Evolutionary conservation across 164 flowering plant species (phyloP), one percentile per base, ranked within the genome.

Genomic region (Chloranthus sessilifolius): DNA sequence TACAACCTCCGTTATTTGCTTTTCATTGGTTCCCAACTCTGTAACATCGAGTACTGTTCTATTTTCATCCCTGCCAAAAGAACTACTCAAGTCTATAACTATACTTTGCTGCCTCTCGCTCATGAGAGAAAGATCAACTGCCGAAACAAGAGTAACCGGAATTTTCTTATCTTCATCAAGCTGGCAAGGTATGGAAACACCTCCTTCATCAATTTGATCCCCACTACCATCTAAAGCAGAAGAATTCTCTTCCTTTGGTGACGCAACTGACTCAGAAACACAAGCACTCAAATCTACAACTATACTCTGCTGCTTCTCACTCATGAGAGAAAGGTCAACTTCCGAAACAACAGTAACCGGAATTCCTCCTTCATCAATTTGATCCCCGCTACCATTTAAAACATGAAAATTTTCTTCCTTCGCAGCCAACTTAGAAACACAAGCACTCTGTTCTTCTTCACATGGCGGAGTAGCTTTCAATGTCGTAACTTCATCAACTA

Each of bases 51-150:
- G 36, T 50, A 26, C 47, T 11, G 34, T 23, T 7, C 41, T 9
- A 10, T 39, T 25, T 30, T 35, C 61, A 29, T 21, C 41, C 4
- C 23, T 49, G 53, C 25, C 33, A 7, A 15, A 28, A 53, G 12
- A 46, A 11, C 16, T 31, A 22, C 16, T 41, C 27, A 46, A 52
- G 46, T 53, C 47, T 15, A 45, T 52, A 29, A 44, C 56, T 21
- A 35, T 14, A 51, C 38, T 36, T 36, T 56, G 43, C 9, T 23
- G 46, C 7, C 5, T 42, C 11, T 42, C 28, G 5, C 16, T 11
- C 21, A 21, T 19, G n/a, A 42, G 20, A 42, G 46, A 42, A 42
- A 42, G 12, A 10, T 15, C 27, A 3, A 1, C 27, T 10, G 10
- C 46, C 11, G 46, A 7, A 42, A 20, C 46, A 42, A 8, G 17